A percentile compares a stretch with the other conserved stretches of the same genome.
Conservation (phyloP, 208 protist genomes). For the Spongospora subterranea region DNA sequence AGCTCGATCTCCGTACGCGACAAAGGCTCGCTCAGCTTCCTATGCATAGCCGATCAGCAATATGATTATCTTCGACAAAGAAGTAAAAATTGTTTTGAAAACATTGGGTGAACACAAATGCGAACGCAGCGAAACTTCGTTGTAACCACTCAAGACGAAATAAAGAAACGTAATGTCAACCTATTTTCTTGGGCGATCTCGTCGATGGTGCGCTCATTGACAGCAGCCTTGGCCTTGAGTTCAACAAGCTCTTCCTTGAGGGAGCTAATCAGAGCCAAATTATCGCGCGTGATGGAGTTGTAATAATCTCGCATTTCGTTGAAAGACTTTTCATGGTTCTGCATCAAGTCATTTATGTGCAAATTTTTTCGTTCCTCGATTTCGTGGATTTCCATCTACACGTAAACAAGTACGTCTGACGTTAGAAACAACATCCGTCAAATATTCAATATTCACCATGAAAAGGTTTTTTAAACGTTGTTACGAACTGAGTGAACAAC, state of each 20-base stretch:
- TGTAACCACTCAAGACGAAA: neutral
- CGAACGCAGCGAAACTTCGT: too few relatives aligned
- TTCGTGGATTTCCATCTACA: slow-evolving; percentile 62
- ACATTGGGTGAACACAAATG: too few relatives aligned
- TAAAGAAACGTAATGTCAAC: neutral
- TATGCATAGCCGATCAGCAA: too few relatives aligned
- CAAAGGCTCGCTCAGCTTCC: slow-evolving; percentile 37
- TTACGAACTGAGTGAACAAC: too few relatives aligned
- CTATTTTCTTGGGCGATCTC: slow-evolving; percentile 52
- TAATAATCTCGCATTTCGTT: slow-evolving; percentile 67
- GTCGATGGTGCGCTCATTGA: slow-evolving; percentile 44
- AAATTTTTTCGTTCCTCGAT: slow-evolving; percentile 68
- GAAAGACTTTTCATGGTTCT: slow-evolving; percentile 66
- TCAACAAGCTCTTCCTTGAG: slow-evolving; percentile 59
- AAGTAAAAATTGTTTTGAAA: too few relatives aligned
- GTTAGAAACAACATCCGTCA: too few relatives aligned
- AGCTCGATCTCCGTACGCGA: slow-evolving; percentile 50
- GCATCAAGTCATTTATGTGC: slow-evolving; percentile 66
- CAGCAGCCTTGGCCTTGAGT: slow-evolving; percentile 52
- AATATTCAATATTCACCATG: too few relatives aligned
- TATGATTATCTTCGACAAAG: too few relatives aligned
- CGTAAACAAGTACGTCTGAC: too few relatives aligned
- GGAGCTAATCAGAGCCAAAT: slow-evolving; percentile 60
- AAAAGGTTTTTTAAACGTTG: too few relatives aligned
- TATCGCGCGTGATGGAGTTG: slow-evolving; percentile 61